Evolutionary conservation across 2,329 filamentous ascomycete genomes (phyloP).

Genomic region (Sarocladium oryzae): DNA sequence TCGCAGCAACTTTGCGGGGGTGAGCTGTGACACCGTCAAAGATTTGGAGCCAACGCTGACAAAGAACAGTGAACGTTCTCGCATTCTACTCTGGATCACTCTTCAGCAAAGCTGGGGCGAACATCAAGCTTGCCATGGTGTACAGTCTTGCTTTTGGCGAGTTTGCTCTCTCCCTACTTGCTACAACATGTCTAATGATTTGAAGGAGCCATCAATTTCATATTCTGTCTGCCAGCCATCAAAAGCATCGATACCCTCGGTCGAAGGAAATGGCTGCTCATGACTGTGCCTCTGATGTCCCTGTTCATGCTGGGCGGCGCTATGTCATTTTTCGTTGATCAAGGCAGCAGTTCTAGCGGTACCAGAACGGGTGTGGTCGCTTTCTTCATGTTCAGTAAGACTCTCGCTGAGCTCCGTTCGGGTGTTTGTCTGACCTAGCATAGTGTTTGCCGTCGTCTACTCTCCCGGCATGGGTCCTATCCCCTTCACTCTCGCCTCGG

Average conservation of each 20-base stretch:
- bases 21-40: not conserved
- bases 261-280: constrained; percentile 34
- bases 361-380: constrained; percentile 25
- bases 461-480: constrained; percentile 38
- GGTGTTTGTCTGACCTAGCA: not conserved
- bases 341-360: not conserved
- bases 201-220: constrained; percentile 31
- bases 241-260: constrained; percentile 30
- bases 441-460: constrained; percentile 35
- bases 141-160: constrained; percentile 25
- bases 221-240: constrained; percentile 33
- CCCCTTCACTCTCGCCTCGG: constrained; percentile 43
- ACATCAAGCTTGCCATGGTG: constrained; percentile 18
- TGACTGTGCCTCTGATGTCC: constrained; percentile 37
- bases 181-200: no score
- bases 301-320: constrained; percentile 33
- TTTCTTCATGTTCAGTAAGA: constrained; percentile 28
- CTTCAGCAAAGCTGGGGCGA: constrained; percentile 17
- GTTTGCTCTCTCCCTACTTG: no score
- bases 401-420: not conserved
- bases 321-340: constrained; percentile 23
- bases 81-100: constrained; percentile 37
- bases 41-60: not conserved
- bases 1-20: constrained; percentile 27
- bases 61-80: constrained; percentile 27